These are phyloP conservation scores for Vitis hybrid DNA, from an alignment of 177 flowering plant species.

Conservation along the genomic window DNA sequence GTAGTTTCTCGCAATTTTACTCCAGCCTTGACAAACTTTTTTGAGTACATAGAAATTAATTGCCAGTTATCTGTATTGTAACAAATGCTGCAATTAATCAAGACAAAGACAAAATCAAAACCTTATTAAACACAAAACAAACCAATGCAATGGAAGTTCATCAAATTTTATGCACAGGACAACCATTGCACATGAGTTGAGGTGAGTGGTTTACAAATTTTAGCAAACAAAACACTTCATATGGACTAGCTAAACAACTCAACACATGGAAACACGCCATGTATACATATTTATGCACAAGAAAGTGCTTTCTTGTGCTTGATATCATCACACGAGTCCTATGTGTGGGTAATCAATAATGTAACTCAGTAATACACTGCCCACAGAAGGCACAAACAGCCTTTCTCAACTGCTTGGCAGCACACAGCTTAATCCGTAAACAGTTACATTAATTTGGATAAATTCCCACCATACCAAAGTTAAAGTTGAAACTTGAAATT, in stretches of 20 bases:
- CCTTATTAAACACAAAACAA: neutral
- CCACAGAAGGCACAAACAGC: too few species aligned
- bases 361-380: too few species aligned
- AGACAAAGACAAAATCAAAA: slow-evolving; percentile 6
- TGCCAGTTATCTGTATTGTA: slow-evolving; percentile 58
- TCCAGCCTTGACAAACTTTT: slow-evolving; percentile 62
- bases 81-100: slow-evolving; percentile 66
- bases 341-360: too few species aligned
- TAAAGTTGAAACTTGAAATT: too few species aligned
- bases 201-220: neutral
- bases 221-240: neutral
- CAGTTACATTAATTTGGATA: too few species aligned
- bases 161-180: neutral
- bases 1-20: slow-evolving; percentile 68
- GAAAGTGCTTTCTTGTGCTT: too few species aligned
- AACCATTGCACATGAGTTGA: neutral
- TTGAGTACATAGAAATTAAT: slow-evolving; percentile 64
- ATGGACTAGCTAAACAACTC: neutral
- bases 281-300: too few species aligned
- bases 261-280: too few species aligned
- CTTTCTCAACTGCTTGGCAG: too few species aligned
- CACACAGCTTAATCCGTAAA: too few species aligned
- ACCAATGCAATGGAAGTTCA: neutral
- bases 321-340: too few species aligned
- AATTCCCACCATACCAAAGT: too few species aligned